These are phyloP conservation scores for Cladosporium austrohemisphaericum DNA, from an alignment of 2,329 filamentous ascomycete genomes.

Conservation along the genomic window DNA sequence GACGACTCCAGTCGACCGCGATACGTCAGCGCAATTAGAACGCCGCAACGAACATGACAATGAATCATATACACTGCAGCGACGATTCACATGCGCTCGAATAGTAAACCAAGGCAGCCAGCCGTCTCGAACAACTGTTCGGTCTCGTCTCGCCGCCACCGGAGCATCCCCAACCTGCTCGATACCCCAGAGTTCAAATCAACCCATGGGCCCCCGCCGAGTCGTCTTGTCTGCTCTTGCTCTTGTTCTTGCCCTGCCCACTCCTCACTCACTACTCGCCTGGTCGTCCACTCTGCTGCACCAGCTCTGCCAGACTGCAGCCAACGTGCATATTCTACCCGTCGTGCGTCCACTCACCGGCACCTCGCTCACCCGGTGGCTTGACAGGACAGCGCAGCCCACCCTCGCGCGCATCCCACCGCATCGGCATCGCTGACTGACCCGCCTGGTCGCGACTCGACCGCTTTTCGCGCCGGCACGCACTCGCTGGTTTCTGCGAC, in stretches of 20 bases:
- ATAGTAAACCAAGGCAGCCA: too few species aligned
- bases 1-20: too few species aligned
- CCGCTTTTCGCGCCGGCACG: neutral
- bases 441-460: constrained; percentile 6
- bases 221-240: too few species aligned
- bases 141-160: constrained; percentile 12
- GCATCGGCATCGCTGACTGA: constrained; percentile 2
- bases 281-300: neutral
- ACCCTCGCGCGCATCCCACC: constrained; percentile 12
- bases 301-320: neutral
- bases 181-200: too few species aligned
- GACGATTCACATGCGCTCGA: too few species aligned
- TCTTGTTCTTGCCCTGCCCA: neutral
- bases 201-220: too few species aligned
- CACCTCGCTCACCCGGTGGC: constrained; percentile 11
- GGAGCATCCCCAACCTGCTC: too few species aligned
- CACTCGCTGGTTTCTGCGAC: neutral
- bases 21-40: neutral
- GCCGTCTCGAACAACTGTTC: too few species aligned
- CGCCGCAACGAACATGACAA: too few species aligned
- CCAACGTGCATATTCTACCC: constrained; percentile 3
- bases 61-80: too few species aligned
- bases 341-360: constrained; percentile 5
- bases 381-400: constrained; percentile 14
- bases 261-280: neutral